Base-by-base conservation (phyloP, 306 rosid species). In the Pterocarpus macrocarpus region DNA sequence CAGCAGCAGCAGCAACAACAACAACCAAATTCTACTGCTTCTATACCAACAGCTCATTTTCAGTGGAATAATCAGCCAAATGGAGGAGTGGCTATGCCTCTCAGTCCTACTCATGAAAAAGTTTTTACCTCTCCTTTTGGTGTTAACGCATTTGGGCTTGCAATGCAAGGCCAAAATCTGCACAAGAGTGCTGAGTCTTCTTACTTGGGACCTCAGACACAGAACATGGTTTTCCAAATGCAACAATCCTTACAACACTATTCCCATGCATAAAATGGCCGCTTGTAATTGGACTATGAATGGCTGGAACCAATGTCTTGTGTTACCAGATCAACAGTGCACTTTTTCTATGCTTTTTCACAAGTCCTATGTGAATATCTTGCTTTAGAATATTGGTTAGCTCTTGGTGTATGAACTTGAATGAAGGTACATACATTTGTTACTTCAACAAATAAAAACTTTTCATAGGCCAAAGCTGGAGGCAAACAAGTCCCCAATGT, bases 181-280 rank as follows among this genome's bases (percentile, higher is more conserved):
- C 87, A 81, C 5, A 79, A 82, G 79, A 81, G 83, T 86, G 77
- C 79, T 44, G 86, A 91, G 33, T 78, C 91, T 78, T 83, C 90
- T 66, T 88, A 86, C 88, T 79, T 86, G n/a, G 91, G 82, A 78
- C 83, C 91, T 84, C 97, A 80, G 58, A 80, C 90, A 76, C 97
- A 81, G 57, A 91, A 88, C 80, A 75, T 93, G 87, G 85, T 79
- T 80, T 93, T 91, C 75, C 97, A 88, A 87, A 80, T 86, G 90
- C 92, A 93, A 72, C 90, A 89, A 44, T 83, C 93, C 8, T 61
- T 88, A 14, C 93, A 86, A 70, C 83, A 77, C 83, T 88, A 86
- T 76, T 83, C 86, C 0, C 85, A 72, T 73, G 87, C 86, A 78
- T 88, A 79, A 86, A 86, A 64, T 59, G 61, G 70, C 36, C 44